Evolutionary conservation across 148 eudicot species (phyloP), one percentile per base, ranked within the genome.

Genomic region (Tetragonia tetragonoides): DNA sequence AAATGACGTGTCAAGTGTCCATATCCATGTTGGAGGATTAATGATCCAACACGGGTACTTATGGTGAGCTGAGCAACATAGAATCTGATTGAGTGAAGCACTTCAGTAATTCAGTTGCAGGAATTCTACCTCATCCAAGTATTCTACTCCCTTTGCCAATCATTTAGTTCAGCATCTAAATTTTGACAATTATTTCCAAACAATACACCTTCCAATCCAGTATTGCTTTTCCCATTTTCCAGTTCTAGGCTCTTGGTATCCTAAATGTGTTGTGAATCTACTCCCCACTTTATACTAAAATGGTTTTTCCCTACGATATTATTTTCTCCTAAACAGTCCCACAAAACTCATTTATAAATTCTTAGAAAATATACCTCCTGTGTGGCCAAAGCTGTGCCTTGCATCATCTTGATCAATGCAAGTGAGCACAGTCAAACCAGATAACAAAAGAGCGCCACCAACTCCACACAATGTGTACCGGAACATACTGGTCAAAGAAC

Each of bases 401-500:
- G 88, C 86, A 75, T 82, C 87, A 82, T 84, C 88, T 87, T 88
- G 92, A 75, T 89, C 88, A 60, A 87, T 85, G 79, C 83, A 87
- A 68, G 83, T 78, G 71, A 90, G 88, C 75, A 80, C 87, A 53
- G 80, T 83, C 83, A 90, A 80, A 81, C 92, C 80, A 75, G 84
- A 84, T 64, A 85, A 70, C 21, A 88, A 75, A 70, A 89, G 81
- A 78, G 68, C 72, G 39, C 85, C 85, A 38, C 94, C 90, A 37
- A 82, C 71, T 56, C 85, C 88, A 60, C 85, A 88, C 68, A 86
- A 75, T 18, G 85, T 72, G 78, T 79, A 88, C 70, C 89, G 83
- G 38, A 68, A n/a, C 72, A 82, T 8, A 38, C 84, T 82, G 81
- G 34, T 72, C 49, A 38, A 69, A 54, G 60, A 72, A 57, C 16